phyloP scores from a whole-genome alignment of 83 land plant genomes.

The Isoetes engelmannii region DNA sequence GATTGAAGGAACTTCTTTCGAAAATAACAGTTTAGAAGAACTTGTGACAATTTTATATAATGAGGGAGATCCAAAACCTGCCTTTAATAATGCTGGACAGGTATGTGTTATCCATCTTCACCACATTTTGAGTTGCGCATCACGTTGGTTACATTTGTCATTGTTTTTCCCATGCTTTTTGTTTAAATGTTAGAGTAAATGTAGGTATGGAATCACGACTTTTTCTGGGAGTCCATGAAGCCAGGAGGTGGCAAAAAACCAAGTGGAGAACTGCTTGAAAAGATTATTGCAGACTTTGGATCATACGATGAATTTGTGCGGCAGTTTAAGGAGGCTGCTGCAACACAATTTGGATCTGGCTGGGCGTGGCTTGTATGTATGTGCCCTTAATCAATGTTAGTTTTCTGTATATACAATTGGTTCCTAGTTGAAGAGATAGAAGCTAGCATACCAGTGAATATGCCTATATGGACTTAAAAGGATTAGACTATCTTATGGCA shows the following conservation, averaged over 20 bases:
- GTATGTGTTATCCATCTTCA: conserved; percentile 15
- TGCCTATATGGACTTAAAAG: no score
- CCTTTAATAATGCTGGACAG: conserved; percentile 84
- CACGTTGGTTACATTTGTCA: background rate
- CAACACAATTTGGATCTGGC: conserved; percentile 83
- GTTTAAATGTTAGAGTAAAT: conserved; percentile 9
- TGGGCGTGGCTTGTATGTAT: conserved; percentile 91
- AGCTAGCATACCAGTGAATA: no score
- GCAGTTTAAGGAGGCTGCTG: conserved; percentile 67
- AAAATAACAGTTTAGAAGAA: conserved; percentile 46
- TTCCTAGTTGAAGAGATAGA: no score
- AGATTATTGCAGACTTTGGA: conserved; percentile 71
- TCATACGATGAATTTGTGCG: conserved; percentile 48
- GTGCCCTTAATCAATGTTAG: no score
- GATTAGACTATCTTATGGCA: no score
- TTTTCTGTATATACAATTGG: background rate
- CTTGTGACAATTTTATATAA: conserved; percentile 53
- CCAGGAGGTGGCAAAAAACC: conserved; percentile 81
- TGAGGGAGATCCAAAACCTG: conserved; percentile 61
- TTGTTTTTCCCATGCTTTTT: background rate
- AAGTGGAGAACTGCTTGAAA: conserved; percentile 45
- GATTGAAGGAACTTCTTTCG: conserved; percentile 55
- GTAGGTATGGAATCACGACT: conserved; percentile 81
- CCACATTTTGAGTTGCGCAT: background rate
- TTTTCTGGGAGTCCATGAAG: conserved; percentile 71